Evolutionary conservation across 345 rosid species (phyloP).

Genomic region (Hypericum androsaemum): DNA sequence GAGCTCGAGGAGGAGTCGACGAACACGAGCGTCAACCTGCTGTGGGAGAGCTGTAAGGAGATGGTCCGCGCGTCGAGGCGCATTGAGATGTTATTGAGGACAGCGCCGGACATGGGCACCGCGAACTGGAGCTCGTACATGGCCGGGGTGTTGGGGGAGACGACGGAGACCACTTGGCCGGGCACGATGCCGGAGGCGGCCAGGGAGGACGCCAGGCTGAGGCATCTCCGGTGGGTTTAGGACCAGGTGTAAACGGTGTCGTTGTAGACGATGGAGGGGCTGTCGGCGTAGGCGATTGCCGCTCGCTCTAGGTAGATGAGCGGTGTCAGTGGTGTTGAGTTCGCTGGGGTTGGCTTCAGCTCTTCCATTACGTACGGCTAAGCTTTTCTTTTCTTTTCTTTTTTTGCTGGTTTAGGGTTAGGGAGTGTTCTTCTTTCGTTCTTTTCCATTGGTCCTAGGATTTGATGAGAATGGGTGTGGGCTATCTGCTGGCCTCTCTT

Average conservation of each 20-base stretch:
- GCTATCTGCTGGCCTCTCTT: no score
- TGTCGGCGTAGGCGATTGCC: no score
- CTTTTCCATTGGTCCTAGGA: no score
- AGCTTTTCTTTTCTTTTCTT: no score
- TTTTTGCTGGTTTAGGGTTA: no score
- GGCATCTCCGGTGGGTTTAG: slow-evolving; percentile 17
- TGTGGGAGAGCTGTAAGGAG: slow-evolving; percentile 15
- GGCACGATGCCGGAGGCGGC: slow-evolving; percentile 8
- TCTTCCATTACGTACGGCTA: no score
- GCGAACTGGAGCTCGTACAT: slow-evolving; percentile 21
- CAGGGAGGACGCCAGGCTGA: slow-evolving; percentile 15
- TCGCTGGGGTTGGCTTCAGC: slow-evolving; percentile 6
- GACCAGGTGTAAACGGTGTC: slow-evolving; percentile 16
- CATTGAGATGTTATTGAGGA: slow-evolving; percentile 15
- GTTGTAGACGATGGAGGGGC: no score
- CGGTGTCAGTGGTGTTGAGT: slow-evolving; percentile 11
- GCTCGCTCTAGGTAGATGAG: slow-evolving; percentile 9
- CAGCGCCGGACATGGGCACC: slow-evolving; percentile 17
- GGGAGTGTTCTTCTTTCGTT: no score
- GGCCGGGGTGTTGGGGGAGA: slow-evolving; percentile 14
- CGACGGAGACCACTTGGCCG: slow-evolving; percentile 16
- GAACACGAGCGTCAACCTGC: slow-evolving; percentile 13
- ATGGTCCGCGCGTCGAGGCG: slow-evolving; percentile 20
- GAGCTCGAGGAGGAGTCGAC: slow-evolving; percentile 10
- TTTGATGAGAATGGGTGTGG: no score